Evolutionary conservation across 306 rosid species (phyloP), one percentile per base, ranked within the genome.

Genomic region (Vicia sativa): DNA sequence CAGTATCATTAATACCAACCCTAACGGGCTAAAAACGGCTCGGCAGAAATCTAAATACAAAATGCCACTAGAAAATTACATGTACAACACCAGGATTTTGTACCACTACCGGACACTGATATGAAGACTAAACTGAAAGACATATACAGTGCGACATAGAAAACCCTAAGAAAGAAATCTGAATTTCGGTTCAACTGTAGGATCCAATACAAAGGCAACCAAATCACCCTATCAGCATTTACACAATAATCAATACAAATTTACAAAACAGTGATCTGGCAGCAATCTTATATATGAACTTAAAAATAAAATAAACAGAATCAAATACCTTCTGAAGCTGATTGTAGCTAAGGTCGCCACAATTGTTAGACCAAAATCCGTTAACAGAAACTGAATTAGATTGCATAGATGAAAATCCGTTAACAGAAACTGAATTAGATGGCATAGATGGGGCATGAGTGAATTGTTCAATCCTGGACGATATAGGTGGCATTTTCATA

Each of bases 371-470:
- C 99, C 99, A 95, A 70, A 95, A 90, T 46, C 87, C 88, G 43
- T 82, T 85, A 74, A 83, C 76, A 25, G 98, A 81, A 15, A 84
- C 75, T 50, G 86, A n/a, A n/a, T n/a, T n/a, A n/a, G n/a, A n/a
- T n/a, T n/a, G n/a, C n/a, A n/a, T 89, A 57, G 99, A 88, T 97
- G 97, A 95, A 70, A 95, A 90, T 46, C 87, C 88, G 43, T 82
- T 85, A 74, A 83, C 76, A 25, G 98, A 81, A 15, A 84, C 76
- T 46, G 86, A 73, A 72, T 74, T 89, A 25, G 58, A 3, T 11
- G 16, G 7, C 34, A 83, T 85, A 54, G 92, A 82, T 39, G 88
- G 71, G 70, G 80, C 92, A 77, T 79, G 78, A 81, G 81, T 80
- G 58, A 78, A 85, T 77, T 86, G 91, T 56, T 84, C 92, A 74